These are phyloP conservation scores for Penicillium taxi DNA, from an alignment of 495 filamentous ascomycete species.

Conservation along the genomic window DNA sequence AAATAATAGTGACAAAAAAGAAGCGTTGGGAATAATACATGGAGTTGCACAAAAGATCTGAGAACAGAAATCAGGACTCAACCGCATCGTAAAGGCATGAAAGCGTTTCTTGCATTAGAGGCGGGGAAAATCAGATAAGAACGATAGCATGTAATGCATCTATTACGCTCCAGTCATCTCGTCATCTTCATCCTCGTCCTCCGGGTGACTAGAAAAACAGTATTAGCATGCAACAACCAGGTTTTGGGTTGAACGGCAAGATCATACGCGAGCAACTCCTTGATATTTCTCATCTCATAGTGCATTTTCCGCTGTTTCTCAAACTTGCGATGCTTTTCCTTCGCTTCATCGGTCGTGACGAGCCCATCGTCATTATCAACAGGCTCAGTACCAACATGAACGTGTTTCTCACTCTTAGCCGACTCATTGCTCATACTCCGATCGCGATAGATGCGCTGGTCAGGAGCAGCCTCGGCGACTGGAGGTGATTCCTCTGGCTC, in stretches of 20 bases:
- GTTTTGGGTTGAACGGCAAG: slow-evolving; percentile 2
- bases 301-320: slow-evolving; percentile 88
- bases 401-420: slow-evolving; percentile 58
- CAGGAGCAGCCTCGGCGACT: slow-evolving; percentile 18
- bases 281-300: slow-evolving; percentile 98
- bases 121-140: no score
- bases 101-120: no score
- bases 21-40: no score
- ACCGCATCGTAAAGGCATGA: no score
- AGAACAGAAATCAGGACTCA: no score
- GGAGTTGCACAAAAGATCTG: no score
- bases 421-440: slow-evolving; percentile 42
- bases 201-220: not conserved
- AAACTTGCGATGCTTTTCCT: slow-evolving; percentile 83
- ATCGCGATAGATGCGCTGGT: slow-evolving; percentile 39
- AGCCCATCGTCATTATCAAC: slow-evolving; percentile 48
- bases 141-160: no score
- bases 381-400: slow-evolving; percentile 61
- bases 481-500: slow-evolving; percentile 67
- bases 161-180: no score
- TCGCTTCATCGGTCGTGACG: slow-evolving; percentile 65
- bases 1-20: no score
- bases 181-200: no score
- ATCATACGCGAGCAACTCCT: slow-evolving; percentile 70
- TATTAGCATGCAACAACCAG: slow-evolving; percentile 1